Base-by-base conservation (phyloP, 139 green algal genomes). In the Cymbomonas tetramitiformis region DNA sequence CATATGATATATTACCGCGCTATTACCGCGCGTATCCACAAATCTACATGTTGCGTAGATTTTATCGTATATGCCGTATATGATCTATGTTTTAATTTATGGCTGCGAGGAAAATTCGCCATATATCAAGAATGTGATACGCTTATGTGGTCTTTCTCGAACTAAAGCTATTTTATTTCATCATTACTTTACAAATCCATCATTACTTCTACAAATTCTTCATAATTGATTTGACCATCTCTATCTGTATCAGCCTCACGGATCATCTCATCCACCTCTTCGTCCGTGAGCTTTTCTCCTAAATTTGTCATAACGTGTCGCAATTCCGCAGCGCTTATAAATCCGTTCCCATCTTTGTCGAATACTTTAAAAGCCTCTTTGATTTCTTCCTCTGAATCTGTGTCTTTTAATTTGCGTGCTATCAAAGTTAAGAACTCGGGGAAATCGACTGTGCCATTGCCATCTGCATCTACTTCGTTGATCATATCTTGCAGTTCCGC, bases 221-320 rank as follows among this genome's bases (percentile, higher is more conserved):
- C 79, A 58, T 94, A 90, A 71, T 92, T 83, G 43, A 94, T 80
- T 53, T 80, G 70, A 26, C 88, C 88, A 55, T 94, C 88, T 18
- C 86, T 86, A 43, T 96, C 88, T 5, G 82, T 70, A 58, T 96
- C 88, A 4, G 88, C 88, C 72, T 96, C 88, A 6, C 80, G 74
- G 39, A 96, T 95, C 87, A 96, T 95, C 67, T 93, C 87, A 57
- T 96, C 87, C 60, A 96, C 87, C 80, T 96, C 88, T 58, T 95
- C 88, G 46, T 94, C 85, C 12, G 86, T 93, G 19, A 96, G 59
- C 77, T 87, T 88, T 70, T 94, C 85, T 8, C 85, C 83, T 31
- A 94, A 64, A 71, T 89, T 93, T 8, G 82, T 90, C 83, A 94
- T 93, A 9, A 94, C 82, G 67, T 96, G 86, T 46, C 86, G 65